Evolutionary conservation across 2,329 filamentous ascomycete species (phyloP).

Genomic region (Neonectria coccinea): DNA sequence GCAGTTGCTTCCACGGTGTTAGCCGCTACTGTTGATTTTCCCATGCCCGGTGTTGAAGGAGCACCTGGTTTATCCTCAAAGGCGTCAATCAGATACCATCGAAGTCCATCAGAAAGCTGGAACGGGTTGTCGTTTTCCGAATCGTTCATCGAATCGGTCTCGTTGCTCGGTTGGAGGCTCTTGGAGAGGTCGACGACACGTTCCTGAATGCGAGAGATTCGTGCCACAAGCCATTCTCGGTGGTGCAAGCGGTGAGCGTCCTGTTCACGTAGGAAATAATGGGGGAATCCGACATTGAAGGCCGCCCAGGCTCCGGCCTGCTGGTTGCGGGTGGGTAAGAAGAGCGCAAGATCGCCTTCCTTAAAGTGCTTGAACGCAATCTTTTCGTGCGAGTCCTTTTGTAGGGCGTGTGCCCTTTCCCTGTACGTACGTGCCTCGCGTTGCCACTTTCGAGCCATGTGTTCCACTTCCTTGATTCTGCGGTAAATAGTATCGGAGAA

Average conservation of each 20-base stretch:
- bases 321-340: slow-evolving; percentile 94
- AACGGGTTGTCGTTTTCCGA: slow-evolving; percentile 97
- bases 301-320: slow-evolving; percentile 96
- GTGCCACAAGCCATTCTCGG: slow-evolving; percentile 95
- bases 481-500: slow-evolving; percentile 90
- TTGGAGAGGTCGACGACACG: slow-evolving; percentile 92
- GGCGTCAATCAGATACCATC: slow-evolving; percentile 97
- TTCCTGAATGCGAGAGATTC: slow-evolving; percentile 91
- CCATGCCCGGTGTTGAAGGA: slow-evolving; percentile 90
- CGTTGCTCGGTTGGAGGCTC: slow-evolving; percentile 67
- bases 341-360: slow-evolving; percentile 92
- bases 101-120: slow-evolving; percentile 91
- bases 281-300: slow-evolving; percentile 96
- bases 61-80: slow-evolving; percentile 92
- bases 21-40: slow-evolving; percentile 90
- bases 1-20: slow-evolving; percentile 89
- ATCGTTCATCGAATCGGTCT: slow-evolving; percentile 64
- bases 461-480: slow-evolving; percentile 92
- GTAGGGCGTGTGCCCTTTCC: slow-evolving; percentile 83
- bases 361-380: slow-evolving; percentile 97
- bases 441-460: slow-evolving; percentile 92
- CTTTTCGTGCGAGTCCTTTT: slow-evolving; percentile 92
- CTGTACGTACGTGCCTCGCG: slow-evolving; percentile 88
- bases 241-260: slow-evolving; percentile 86
- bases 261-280: slow-evolving; percentile 95